Evolutionary conservation across 805 yeast genomes (phyloP), one percentile per base, ranked within the genome.

Genomic region (Starmera dryadoides): DNA sequence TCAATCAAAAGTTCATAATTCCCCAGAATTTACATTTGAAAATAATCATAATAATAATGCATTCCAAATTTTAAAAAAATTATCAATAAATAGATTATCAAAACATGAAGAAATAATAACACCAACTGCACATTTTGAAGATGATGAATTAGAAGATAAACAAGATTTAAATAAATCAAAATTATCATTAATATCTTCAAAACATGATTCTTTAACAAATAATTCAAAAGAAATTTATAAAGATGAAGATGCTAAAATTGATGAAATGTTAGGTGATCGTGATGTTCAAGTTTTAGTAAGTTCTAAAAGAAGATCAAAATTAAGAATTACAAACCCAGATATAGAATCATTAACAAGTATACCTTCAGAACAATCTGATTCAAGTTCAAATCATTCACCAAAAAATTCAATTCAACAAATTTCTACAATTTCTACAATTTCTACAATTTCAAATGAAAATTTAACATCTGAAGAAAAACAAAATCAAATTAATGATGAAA

Each of bases 241-340:
- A 25, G 50, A 37, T 34, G 52, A 35, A 32, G 55, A 47, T 29
- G 50, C 47, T 20, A 65, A 63, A 37, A 66, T 58, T 19, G 69
- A 64, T 29, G 66, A 68, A 17, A 59, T 69, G 12, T 69, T 75
- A 39, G 68, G 67, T 16, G 63, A 66, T 23, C 52, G 79, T 46
- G 88, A 82, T 45, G 89, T 80, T 2, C 89, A 82, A 56, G 82
- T 82, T 8, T 58, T 82, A 43, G 87, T 82, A 7, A 74, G 83
- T 43, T 75, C 84, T 14, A 75, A 74, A 51, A 63, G 87, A 47
- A 62, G 85, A 42, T 69, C 81, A 1, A 69, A 71, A 38, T 60
- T 82, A 33, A 57, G 82, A 28, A 75, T 82, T 29, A 68, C 76
- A 35, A 82, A 82, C 50, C 89, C 89, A 0, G 83, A 76, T 47